A percentile compares a stretch with the other conserved stretches of the same genome.
Evolutionary conservation across 2,329 filamentous ascomycete genomes (phyloP).

Genomic region (Fusarium nygamai): DNA sequence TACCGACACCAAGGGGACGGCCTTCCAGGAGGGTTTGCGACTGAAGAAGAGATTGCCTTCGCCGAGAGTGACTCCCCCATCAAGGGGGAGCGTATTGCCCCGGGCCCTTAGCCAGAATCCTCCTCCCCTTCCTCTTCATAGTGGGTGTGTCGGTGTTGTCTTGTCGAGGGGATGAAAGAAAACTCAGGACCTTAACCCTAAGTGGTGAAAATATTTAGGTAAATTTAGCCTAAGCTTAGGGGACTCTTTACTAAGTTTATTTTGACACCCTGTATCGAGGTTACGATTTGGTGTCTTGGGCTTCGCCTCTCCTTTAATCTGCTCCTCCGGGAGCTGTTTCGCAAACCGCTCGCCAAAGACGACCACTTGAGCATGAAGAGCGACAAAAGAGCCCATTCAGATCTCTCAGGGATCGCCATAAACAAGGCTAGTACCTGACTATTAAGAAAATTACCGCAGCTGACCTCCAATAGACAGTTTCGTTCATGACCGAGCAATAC

Average conservation of each 20-base stretch:
- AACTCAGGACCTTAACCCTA: too few species aligned
- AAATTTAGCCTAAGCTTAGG: too few species aligned
- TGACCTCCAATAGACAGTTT: not conserved
- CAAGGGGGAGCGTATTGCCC: not conserved
- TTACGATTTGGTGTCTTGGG: not conserved
- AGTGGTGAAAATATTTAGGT: too few species aligned
- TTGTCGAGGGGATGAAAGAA: too few species aligned
- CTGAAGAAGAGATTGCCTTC: not conserved
- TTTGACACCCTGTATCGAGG: not conserved
- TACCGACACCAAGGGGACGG: not conserved
- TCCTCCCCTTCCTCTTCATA: not conserved
- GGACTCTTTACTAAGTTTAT: too few species aligned
- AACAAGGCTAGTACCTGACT: not conserved
- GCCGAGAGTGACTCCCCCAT: not conserved
- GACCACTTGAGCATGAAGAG: not conserved
- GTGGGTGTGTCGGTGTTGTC: not conserved
- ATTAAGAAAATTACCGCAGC: not conserved
- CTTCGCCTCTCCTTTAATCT: not conserved
- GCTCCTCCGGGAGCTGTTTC: not conserved
- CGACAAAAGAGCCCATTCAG: not conserved
- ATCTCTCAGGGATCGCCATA: not conserved
- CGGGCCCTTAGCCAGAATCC: not conserved
- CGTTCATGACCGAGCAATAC: not conserved
- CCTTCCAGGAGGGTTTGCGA: not conserved
- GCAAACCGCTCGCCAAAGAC: not conserved